A percentile compares a stretch with the other conserved stretches of the same genome.
These are phyloP conservation scores for Jamesozyma lodderae DNA, from an alignment of 805 yeast species.

Conservation along the genomic window DNA sequence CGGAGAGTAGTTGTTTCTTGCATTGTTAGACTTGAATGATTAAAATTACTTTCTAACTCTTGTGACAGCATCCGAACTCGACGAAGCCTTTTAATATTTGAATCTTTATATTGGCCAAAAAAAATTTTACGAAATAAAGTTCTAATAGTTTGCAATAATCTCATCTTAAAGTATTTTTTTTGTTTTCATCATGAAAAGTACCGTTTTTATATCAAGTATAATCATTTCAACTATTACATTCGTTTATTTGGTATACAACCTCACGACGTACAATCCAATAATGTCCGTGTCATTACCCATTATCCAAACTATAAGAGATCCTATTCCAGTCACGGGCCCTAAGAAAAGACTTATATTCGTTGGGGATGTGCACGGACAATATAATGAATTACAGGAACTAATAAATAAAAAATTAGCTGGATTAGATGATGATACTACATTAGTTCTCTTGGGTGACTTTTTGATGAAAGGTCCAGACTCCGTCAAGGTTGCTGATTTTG, in stretches of 20 bases:
- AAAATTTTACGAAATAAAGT: too few species aligned
- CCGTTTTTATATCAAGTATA: background rate
- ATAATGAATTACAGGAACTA: conserved; percentile 43
- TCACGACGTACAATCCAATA: background rate
- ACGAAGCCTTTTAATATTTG: too few species aligned
- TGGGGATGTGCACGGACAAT: conserved; percentile 87
- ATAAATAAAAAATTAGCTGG: conserved; percentile 38
- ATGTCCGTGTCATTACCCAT: background rate
- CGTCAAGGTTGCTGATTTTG: conserved; percentile 54
- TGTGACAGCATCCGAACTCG: too few species aligned
- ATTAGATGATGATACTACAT: conserved; percentile 33
- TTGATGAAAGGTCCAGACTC: conserved; percentile 79
- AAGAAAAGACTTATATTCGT: conserved; percentile 47
- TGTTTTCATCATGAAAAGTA: background rate
- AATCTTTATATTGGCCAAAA: too few species aligned
- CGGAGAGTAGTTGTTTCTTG: too few species aligned
- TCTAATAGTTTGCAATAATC: too few species aligned
- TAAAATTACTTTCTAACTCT: too few species aligned
- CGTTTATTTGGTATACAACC: background rate
- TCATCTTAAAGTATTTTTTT: too few species aligned
- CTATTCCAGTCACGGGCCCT: conserved; percentile 5
- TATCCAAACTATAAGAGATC: conserved; percentile 4
- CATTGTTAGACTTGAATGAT: too few species aligned
- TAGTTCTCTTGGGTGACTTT: conserved; percentile 77
- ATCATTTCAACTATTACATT: background rate